Percentiles rank a stretch among this genome's conserved stretches.
phyloP scores from a whole-genome alignment of 805 yeast genomes.

The Nadsonia fulvescens region DNA sequence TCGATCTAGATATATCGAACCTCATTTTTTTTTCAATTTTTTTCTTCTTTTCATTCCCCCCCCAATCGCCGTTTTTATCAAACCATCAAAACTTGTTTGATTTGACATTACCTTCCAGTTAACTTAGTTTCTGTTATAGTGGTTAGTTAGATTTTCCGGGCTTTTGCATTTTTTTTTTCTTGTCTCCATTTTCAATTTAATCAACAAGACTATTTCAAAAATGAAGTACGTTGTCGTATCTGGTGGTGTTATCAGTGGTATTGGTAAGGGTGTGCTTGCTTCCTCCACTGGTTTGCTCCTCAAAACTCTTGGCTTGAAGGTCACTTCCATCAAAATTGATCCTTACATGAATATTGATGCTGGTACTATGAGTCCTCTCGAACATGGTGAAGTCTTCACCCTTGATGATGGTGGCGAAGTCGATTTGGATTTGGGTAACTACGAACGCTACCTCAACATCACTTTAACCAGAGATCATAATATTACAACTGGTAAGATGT shows the following conservation, averaged over 20 bases:
- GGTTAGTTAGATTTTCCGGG: conserved; percentile 1
- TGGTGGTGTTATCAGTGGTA: conserved; percentile 98
- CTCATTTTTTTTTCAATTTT: too few relatives aligned
- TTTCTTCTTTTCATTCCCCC: too few relatives aligned
- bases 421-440: conserved; percentile 93
- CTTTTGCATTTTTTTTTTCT: conserved; percentile 5
- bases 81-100: too few relatives aligned
- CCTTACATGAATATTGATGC: conserved; percentile 99
- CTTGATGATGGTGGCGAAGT: conserved; percentile 98
- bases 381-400: conserved; percentile 97
- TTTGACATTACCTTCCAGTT: too few relatives aligned
- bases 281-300: conserved; percentile 90
- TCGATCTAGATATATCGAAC: too few relatives aligned
- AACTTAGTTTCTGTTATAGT: too few relatives aligned
- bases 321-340: conserved; percentile 93
- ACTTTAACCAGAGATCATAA: conserved; percentile 88
- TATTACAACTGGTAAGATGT: conserved; percentile 95
- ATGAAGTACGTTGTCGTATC: conserved; percentile 99
- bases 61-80: too few relatives aligned
- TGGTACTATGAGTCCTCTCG: conserved; percentile 98
- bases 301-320: conserved; percentile 86
- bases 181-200: conserved; percentile 3
- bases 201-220: conserved; percentile 1
- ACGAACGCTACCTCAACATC: conserved; percentile 88
- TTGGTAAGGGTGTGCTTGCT: conserved; percentile 95